phyloP scores from a whole-genome alignment of 805 yeast species.

The Spathaspora arborariae region DNA sequence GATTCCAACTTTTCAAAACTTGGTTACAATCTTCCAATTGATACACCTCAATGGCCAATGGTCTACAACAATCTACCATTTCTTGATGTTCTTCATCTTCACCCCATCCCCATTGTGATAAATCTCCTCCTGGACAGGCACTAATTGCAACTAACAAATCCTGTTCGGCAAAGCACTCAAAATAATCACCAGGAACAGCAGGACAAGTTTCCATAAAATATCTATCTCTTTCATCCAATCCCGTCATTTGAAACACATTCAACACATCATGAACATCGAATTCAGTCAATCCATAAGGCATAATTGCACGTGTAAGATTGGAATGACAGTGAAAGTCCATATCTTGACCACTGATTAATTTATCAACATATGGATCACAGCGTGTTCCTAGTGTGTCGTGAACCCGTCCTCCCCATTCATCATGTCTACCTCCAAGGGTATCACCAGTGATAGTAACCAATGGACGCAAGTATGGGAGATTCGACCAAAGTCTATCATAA shows the following conservation, averaged over 20 bases:
- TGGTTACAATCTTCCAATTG: conserved; percentile 41
- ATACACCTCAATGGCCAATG: conserved; percentile 60
- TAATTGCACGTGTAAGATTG: conserved; percentile 54
- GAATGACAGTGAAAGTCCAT: conserved; percentile 68
- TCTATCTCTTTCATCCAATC: conserved; percentile 60
- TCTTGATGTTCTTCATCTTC: conserved; percentile 46
- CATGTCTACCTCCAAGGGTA: conserved; percentile 51
- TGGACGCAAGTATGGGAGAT: conserved; percentile 62
- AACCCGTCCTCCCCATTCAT: conserved; percentile 62
- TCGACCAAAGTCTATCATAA: conserved; percentile 63
- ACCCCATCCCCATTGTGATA: conserved; percentile 71
- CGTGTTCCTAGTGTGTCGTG: conserved; percentile 67
- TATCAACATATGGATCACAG: conserved; percentile 68
- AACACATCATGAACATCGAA: conserved; percentile 66
- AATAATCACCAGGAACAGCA: conserved; percentile 54
- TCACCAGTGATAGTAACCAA: conserved; percentile 62
- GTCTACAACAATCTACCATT: conserved; percentile 61
- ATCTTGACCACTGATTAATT: conserved; percentile 58
- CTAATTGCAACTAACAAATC: conserved; percentile 61
- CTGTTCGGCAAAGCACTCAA: conserved; percentile 65
- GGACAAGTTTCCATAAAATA: conserved; percentile 72
- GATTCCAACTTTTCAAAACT: conserved; percentile 47
- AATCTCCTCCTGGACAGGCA: conserved; percentile 71
- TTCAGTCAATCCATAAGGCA: conserved; percentile 60
- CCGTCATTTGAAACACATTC: conserved; percentile 68